These are phyloP conservation scores for Scytalidium lignicola DNA, from an alignment of 2,329 filamentous ascomycete genomes.

Conservation along the genomic window DNA sequence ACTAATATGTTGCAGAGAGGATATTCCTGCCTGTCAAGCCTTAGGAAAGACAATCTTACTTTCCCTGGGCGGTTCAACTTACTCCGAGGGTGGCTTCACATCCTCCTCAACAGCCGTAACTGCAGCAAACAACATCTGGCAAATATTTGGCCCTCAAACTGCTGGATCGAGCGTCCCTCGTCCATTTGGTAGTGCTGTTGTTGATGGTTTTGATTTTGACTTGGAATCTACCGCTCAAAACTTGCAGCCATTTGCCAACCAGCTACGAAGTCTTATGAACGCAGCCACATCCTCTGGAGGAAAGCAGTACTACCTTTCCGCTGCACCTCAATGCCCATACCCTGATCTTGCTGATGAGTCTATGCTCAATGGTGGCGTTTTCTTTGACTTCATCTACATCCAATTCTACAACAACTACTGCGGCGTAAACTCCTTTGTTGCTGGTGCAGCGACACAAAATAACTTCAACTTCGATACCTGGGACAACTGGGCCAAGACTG, in stretches of 20 bases:
- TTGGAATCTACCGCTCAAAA: slow-evolving; percentile 57
- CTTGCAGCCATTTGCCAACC: slow-evolving; percentile 55
- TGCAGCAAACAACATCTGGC: slow-evolving; percentile 61
- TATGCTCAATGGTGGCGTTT: slow-evolving; percentile 48
- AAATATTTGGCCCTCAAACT: slow-evolving; percentile 59
- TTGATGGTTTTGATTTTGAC: slow-evolving; percentile 76
- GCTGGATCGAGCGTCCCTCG: slow-evolving; percentile 43
- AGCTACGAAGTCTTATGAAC: slow-evolving; percentile 52
- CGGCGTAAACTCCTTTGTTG: slow-evolving; percentile 47
- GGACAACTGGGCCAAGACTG: slow-evolving; percentile 59
- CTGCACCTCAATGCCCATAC: slow-evolving; percentile 64
- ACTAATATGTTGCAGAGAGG: slow-evolving; percentile 24
- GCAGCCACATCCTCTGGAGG: slow-evolving; percentile 31
- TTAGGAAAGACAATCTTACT: slow-evolving; percentile 65
- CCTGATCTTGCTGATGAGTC: slow-evolving; percentile 55
- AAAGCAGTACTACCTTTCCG: slow-evolving; percentile 55
- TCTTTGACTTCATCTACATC: slow-evolving; percentile 34
- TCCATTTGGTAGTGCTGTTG: slow-evolving; percentile 59
- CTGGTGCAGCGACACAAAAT: slow-evolving; percentile 38
- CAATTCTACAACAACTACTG: slow-evolving; percentile 50
- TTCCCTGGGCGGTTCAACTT: slow-evolving; percentile 67
- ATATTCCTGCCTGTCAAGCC: slow-evolving; percentile 56
- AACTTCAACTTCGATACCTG: slow-evolving; percentile 60
- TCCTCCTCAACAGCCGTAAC: slow-evolving; percentile 44
- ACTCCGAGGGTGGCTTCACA: slow-evolving; percentile 62